Base-by-base conservation (phyloP, 768 basidiomycete genomes). In the Cytidiella melzeri region DNA sequence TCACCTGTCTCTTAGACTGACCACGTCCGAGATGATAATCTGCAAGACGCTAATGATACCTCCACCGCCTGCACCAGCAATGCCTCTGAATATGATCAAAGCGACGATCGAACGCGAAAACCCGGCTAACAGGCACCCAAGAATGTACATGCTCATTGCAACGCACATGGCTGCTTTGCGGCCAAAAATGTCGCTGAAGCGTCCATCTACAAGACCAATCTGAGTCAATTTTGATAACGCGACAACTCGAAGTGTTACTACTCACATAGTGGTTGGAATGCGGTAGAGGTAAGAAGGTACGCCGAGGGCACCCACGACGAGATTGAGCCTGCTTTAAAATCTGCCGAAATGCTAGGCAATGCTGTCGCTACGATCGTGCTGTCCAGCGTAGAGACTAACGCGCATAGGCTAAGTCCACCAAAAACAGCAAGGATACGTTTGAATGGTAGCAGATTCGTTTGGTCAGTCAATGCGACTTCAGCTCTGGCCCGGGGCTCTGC, bases 311-410 rank as follows among this genome's bases (percentile, higher is more conserved):
- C 83, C 85, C 84, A 88, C 4, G 80, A 81, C 21, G 73, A 68
- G 21, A 82, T 72, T 3, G 79, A 73, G 3, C 83, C 79, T 0
- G 84, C 80, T 45, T 81, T 70, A 64, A 88, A 88, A 3, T 75
- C 73, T 19, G 73, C 57, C 3, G 84, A 80, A 41, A 90, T 79
- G 0, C 80, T 84, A 0, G 86, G 83, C n/a, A 89, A 67, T 1
- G 84, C 81, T 0, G 86, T 87, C 0, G 83, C 82, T 7, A 87
- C 79, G 42, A 87, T 81, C 6, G 85, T 85, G 10, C 84, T 82
- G 61, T 88, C 85, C 0, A 86, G 66, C 0, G 79, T 68, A 4
- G 82, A 76, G 41, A 83, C 78, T 40, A 82, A 69, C 10, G 81
- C 73, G 41, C 83, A 85, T 1, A 80, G 65, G 0, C 79, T 70